Evolutionary conservation across 2,329 filamentous ascomycete genomes (phyloP), one percentile per base, ranked within the genome.

Genomic region (Tolypocladium tropicale): DNA sequence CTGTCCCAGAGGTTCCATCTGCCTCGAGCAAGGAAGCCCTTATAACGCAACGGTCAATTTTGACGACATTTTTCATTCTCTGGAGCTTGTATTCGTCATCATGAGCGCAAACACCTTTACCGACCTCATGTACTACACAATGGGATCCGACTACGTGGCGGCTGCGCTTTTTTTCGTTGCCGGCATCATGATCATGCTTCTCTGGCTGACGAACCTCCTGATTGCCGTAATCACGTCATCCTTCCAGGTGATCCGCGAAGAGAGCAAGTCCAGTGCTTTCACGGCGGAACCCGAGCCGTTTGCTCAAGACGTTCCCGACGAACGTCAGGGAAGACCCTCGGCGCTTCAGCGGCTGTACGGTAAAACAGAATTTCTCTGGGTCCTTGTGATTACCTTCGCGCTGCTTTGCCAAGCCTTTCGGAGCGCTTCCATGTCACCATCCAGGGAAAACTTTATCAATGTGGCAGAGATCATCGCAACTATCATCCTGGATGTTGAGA

Each of bases 51-150:
- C 94, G 0, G 81, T 96, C 64, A 95, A 87, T 69, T 99, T 97
- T 67, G 94, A 99, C 75, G 93, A 97, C 67, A 95, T 99, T 43
- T 74, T 90, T 33, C 86, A 97, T 61, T 96, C 92, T 0, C 74
- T 97, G 54, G 91, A 99, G 72, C 77, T 97, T 57, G 92, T 99
- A 2, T 99, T 99, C 67, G 90, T 99, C 53, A 87, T 99, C 67
- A 99, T 99, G 90, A 96, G 90, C 65, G 93, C 91, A 52, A 99
- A 99, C 69, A 99, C 94, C 0, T 99, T 95, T 71, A 88, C 90
- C 1, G 90, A 97, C 70, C 75, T 97, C 54, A 90, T 99, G 78
- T 99, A 99, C 71, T 89, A 90, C 64, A 91, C 93, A 5, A 91
- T 89, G 54, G 85, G 95, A 65, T 95, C 90, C 30, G 94, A 99